Conservation (phyloP, 352 stramenopile species). For the Phytopythium ostracodes region DNA sequence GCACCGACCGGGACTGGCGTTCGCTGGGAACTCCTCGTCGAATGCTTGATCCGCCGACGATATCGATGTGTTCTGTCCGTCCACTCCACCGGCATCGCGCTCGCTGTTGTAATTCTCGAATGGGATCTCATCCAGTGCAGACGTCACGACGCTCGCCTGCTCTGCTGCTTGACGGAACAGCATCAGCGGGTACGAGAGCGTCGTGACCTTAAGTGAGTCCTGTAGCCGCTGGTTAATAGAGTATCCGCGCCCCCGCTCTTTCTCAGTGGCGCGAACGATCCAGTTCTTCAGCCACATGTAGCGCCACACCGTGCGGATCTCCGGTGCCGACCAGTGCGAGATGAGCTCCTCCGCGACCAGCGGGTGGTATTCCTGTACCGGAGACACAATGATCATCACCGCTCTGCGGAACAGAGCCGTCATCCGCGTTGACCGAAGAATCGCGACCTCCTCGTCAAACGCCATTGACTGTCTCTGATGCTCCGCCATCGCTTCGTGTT, state of each 20-base stretch:
- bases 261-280: conserved; percentile 75
- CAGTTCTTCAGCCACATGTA: conserved; percentile 85
- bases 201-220: conserved; percentile 67
- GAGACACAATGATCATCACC: conserved; percentile 78
- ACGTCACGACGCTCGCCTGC: conserved; percentile 64
- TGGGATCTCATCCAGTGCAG: conserved; percentile 55
- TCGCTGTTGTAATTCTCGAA: conserved; percentile 6
- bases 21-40: conserved; percentile 64
- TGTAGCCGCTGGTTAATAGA: conserved; percentile 56
- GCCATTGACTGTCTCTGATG: neutral
- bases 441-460: conserved; percentile 67
- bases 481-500: conserved; percentile 37
- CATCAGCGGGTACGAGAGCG: conserved; percentile 57
- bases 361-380: conserved; percentile 68
- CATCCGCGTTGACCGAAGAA: conserved; percentile 47
- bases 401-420: conserved; percentile 74
- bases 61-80: neutral
- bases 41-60: conserved; percentile 32
- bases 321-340: conserved; percentile 65
- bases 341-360: conserved; percentile 80
- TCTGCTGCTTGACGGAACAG: conserved; percentile 76
- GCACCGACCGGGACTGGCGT: conserved; percentile 65
- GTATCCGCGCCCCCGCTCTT: conserved; percentile 65
- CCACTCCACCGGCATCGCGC: neutral
- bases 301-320: conserved; percentile 78